These are phyloP conservation scores for Umbelopsis sp. DNA, from an alignment of 192 early-diverging fungal species.

Conservation along the genomic window DNA sequence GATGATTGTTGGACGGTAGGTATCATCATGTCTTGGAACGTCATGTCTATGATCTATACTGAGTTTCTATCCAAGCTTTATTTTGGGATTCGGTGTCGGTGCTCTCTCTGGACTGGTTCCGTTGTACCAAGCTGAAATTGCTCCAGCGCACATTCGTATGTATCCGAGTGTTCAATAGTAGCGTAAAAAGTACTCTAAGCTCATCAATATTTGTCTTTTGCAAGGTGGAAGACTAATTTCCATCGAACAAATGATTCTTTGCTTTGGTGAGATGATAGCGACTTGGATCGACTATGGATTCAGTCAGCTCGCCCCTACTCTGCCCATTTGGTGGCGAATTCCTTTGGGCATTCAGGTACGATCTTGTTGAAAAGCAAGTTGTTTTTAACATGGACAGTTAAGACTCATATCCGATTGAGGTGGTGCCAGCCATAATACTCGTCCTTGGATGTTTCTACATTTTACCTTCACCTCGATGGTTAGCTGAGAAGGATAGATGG, in stretches of 20 bases:
- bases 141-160: conserved; percentile 52
- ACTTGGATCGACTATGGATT: conserved; percentile 57
- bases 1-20: conserved; percentile 56
- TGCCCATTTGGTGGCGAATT: conserved; percentile 58
- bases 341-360: conserved; percentile 64
- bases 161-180: not conserved
- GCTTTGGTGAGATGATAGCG: conserved; percentile 64
- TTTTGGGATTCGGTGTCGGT: conserved; percentile 70
- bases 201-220: not conserved
- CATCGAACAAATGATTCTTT: conserved; percentile 80
- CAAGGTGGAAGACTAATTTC: conserved; percentile 63
- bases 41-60: not conserved
- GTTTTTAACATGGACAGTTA: no score
- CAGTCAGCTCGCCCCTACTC: not conserved
- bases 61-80: conserved; percentile 17
- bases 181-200: not conserved
- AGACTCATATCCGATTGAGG: conserved; percentile 7
- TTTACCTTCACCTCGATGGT: conserved; percentile 72
- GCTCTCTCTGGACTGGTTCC: conserved; percentile 52
- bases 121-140: conserved; percentile 62
- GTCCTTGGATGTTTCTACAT: conserved; percentile 61
- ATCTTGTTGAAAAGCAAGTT: no score
- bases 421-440: conserved; percentile 62
- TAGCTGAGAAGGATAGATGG: conserved; percentile 49
- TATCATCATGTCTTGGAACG: no score